Evolutionary conservation across 148 eudicot genomes (phyloP), one percentile per base, ranked within the genome.

Genomic region (Vaccinium myrtillus): DNA sequence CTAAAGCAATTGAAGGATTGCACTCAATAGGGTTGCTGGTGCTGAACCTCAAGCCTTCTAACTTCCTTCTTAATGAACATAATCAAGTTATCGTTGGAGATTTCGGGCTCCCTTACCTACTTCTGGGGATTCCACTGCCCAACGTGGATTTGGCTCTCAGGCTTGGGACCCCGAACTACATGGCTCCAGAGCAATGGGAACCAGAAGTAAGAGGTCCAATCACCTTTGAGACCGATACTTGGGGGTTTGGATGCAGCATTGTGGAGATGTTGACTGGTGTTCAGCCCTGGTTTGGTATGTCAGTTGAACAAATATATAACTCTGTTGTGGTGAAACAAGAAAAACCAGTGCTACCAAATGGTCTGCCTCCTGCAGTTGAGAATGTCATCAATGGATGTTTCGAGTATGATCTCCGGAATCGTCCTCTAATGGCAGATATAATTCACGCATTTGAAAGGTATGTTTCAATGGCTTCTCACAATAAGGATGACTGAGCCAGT

Each of bases 161-260:
- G 82, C 86, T 85, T 59, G 98, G 98, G 39, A 93, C 94, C 70
- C 98, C 98, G 14, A 89, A 92, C 55, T 95, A 93, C 83, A 92
- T 95, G 98, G 95, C 98, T 89, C 98, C 98, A 50, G 98, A 95
- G 86, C 98, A 94, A 84, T 95, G 98, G 98, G 91, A 92, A 77
- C 96, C 98, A 49, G 94, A 89, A 81, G 79, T 92, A 71, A 91
- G 94, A 89, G 98, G 98, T 55, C 98, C 98, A 80, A 77, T 94
- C 86, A 90, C 98, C 50, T 84, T 89, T 80, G 98, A 95, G 91
- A 88, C 94, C 81, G 98, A 95, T 84, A 75, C 94, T 21, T 95
- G 98, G 98, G 95, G 98, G 8, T 92, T 89, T 63, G 98, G 94
- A 23, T 95, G 98, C 89, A 87, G 93, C 89, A 88, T 94, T 55